Conservation (phyloP, 495 filamentous ascomycete species). For the Amphirosellinia nigrospora region DNA sequence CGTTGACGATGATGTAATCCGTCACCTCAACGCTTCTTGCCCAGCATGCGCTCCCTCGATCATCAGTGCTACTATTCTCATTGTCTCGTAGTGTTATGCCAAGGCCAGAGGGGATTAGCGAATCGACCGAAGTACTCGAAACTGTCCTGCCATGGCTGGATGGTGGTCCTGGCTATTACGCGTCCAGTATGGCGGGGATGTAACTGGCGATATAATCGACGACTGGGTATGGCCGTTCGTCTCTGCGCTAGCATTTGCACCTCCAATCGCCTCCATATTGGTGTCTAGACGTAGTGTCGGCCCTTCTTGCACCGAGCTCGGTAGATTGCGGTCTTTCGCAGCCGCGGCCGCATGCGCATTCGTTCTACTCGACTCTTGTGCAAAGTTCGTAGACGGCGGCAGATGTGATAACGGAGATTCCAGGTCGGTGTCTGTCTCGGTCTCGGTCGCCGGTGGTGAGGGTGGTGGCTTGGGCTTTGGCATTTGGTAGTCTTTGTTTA, state of each 20-base stretch:
- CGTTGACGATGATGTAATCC: constrained; percentile 58
- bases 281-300: constrained; percentile 12
- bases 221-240: neutral
- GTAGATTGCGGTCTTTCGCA: neutral
- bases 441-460: constrained; percentile 24
- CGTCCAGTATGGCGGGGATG: constrained; percentile 44
- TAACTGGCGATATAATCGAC: constrained; percentile 25
- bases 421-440: constrained; percentile 20
- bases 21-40: constrained; percentile 60
- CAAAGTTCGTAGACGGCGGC: neutral
- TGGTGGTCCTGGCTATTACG: constrained; percentile 29
- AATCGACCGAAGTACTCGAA: constrained; percentile 54
- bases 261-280: neutral
- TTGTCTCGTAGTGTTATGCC: constrained; percentile 60
- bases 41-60: constrained; percentile 62
- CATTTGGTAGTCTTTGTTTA: constrained; percentile 19
- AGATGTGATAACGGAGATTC: constrained; percentile 8
- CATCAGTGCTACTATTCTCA: constrained; percentile 49
- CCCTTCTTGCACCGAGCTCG: neutral
- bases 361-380: neutral
- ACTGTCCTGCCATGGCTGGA: constrained; percentile 34
- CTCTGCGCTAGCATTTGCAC: neutral
- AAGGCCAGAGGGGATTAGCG: constrained; percentile 47
- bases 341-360: neutral
- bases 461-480: constrained; percentile 23